A percentile compares a stretch with the other conserved stretches of the same genome.
phyloP scores from a whole-genome alignment of 2,329 filamentous ascomycete genomes.

The Fusarium penzigii region DNA sequence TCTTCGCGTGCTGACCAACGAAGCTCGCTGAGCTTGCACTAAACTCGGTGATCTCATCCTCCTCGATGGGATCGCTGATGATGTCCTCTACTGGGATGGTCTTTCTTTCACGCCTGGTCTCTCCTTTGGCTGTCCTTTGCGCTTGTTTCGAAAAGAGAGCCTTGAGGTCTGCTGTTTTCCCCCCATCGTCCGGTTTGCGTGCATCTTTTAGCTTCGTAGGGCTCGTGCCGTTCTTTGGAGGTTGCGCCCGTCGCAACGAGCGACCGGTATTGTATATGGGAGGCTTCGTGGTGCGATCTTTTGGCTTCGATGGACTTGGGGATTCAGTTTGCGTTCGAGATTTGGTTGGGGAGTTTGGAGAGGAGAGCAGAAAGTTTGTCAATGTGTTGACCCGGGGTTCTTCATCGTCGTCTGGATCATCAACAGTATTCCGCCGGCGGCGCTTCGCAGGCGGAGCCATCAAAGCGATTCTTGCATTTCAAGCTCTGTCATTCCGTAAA shows the following conservation, averaged over 20 bases:
- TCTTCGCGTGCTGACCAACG: conserved; percentile 57
- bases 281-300: conserved; percentile 16
- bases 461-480: conserved; percentile 35
- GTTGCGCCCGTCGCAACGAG: conserved; percentile 27
- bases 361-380: conserved; percentile 55
- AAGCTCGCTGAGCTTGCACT: conserved; percentile 54
- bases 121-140: conserved; percentile 45
- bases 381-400: conserved; percentile 47
- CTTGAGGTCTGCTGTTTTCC: conserved; percentile 57
- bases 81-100: conserved; percentile 47
- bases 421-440: conserved; percentile 57
- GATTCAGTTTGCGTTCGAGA: conserved; percentile 36
- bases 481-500: conserved; percentile 22
- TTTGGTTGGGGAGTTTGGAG: conserved; percentile 45
- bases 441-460: conserved; percentile 63
- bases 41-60: conserved; percentile 56
- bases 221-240: conserved; percentile 32
- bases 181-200: conserved; percentile 49
- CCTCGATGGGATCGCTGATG: conserved; percentile 58
- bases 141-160: conserved; percentile 64
- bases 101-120: conserved; percentile 32
- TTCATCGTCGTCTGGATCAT: conserved; percentile 51
- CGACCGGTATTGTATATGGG: conserved; percentile 24
- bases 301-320: conserved; percentile 44
- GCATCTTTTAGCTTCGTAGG: conserved; percentile 42